These are phyloP conservation scores for Tylopilus sp. DNA, from an alignment of 768 basidiomycete species.

Conservation along the genomic window DNA sequence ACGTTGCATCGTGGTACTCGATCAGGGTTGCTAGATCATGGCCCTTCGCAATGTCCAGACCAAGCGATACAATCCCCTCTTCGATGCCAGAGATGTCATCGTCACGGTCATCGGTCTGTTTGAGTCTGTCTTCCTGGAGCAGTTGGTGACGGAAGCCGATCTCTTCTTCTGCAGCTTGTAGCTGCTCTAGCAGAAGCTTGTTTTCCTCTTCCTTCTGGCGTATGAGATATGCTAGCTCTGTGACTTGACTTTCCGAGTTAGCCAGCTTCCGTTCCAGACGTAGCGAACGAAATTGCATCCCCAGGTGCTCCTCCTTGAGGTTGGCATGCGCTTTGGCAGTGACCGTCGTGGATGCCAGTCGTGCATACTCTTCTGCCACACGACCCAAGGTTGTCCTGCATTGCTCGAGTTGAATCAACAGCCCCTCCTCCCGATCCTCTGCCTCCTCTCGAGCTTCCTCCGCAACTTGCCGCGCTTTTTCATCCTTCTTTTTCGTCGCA, in stretches of 20 bases:
- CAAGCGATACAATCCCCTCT: conserved; percentile 14
- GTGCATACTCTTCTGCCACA: conserved; percentile 53
- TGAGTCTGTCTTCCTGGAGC: conserved; percentile 5
- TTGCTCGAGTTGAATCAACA: conserved; percentile 50
- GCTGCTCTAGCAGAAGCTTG: conserved; percentile 32
- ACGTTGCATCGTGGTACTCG: conserved; percentile 20
- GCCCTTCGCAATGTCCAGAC: conserved; percentile 17
- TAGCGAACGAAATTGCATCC: conserved; percentile 39
- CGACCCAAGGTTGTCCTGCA: conserved; percentile 42
- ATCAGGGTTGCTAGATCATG: conserved; percentile 9
- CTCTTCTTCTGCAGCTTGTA: conserved; percentile 20
- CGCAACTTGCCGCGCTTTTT: conserved; percentile 32
- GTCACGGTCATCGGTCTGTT: not conserved
- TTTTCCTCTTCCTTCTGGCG: conserved; percentile 57
- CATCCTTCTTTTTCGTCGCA: conserved; percentile 35
- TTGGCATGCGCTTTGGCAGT: conserved; percentile 32
- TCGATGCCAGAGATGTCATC: conserved; percentile 11
- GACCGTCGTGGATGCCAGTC: conserved; percentile 45
- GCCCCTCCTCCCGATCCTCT: conserved; percentile 40
- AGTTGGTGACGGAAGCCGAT: conserved; percentile 10
- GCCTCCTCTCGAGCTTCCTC: conserved; percentile 30
- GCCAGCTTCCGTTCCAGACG: conserved; percentile 67
- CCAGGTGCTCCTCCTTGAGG: conserved; percentile 40
- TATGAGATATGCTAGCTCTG: conserved; percentile 59
- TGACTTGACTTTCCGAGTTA: conserved; percentile 64